Evolutionary conservation across 352 stramenopile genomes (phyloP).

Genomic region (Phytophthora sojae): DNA sequence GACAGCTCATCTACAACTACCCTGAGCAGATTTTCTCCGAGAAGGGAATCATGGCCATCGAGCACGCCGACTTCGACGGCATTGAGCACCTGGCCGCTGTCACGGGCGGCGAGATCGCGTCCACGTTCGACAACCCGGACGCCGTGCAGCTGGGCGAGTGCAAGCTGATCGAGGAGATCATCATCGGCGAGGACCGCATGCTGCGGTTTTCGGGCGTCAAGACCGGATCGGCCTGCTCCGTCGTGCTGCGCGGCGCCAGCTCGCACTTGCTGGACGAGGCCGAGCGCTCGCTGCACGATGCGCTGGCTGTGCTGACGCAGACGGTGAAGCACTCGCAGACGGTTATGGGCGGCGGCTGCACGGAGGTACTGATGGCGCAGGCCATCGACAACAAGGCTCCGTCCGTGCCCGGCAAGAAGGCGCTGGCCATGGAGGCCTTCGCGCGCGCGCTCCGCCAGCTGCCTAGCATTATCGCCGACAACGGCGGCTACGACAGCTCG

Average conservation of each 20-base stretch:
- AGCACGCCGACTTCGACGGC: constrained; percentile 99
- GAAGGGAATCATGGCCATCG: constrained; percentile 98
- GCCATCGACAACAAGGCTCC: constrained; percentile 92
- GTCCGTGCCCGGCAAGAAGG: constrained; percentile 97
- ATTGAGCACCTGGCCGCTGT: constrained; percentile 98
- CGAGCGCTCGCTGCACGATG: constrained; percentile 99
- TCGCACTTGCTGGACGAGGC: constrained; percentile 98
- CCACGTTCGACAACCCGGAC: constrained; percentile 99
- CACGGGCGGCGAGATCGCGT: constrained; percentile 95
- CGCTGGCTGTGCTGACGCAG: constrained; percentile 96
- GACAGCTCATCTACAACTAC: constrained; percentile 99
- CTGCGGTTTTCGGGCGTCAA: constrained; percentile 99
- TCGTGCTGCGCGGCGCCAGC: constrained; percentile 95
- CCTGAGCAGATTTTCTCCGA: constrained; percentile 99
- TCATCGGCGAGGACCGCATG: constrained; percentile 98
- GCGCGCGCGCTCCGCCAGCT: constrained; percentile 96
- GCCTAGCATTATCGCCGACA: constrained; percentile 99
- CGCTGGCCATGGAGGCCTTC: constrained; percentile 98
- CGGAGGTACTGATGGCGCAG: constrained; percentile 97
- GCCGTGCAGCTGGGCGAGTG: constrained; percentile 97
- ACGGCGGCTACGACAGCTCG: constrained; percentile 98
- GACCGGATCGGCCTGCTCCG: constrained; percentile 94
- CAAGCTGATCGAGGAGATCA: constrained; percentile 98
- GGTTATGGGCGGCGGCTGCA: constrained; percentile 97
- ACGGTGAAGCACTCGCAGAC: constrained; percentile 97